phyloP scores from a whole-genome alignment of 768 basidiomycete genomes.

The Suillus cothurnatus region DNA sequence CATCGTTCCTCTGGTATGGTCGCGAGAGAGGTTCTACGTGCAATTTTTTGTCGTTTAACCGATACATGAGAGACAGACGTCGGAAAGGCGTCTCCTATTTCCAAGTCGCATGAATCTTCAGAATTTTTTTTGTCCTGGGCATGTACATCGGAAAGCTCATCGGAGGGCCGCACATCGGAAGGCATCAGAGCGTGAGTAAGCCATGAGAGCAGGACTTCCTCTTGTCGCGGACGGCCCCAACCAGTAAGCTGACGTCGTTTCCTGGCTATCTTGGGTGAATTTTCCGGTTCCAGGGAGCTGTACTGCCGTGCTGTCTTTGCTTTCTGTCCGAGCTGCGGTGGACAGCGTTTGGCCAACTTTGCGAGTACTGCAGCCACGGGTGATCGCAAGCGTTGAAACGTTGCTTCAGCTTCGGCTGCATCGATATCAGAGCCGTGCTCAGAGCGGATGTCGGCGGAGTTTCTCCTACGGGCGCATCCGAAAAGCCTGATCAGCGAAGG shows the following conservation, averaged over 20 bases:
- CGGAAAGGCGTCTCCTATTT: too few relatives aligned
- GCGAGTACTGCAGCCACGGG: background rate
- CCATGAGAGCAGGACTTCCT: conserved; percentile 3
- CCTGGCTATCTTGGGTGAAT: background rate
- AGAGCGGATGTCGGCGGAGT: too few relatives aligned
- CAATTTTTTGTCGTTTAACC: background rate
- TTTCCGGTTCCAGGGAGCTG: background rate
- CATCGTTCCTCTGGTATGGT: background rate
- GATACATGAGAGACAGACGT: background rate
- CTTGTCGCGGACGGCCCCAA: conserved; percentile 1
- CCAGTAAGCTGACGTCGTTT: background rate
- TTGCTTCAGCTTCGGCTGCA: background rate
- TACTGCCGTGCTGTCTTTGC: conserved; percentile 2
- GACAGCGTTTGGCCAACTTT: background rate
- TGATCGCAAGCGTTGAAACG: background rate
- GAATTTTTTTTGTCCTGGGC: background rate
- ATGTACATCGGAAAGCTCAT: background rate
- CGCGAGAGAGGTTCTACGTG: background rate
- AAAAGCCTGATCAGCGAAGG: background rate
- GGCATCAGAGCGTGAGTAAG: conserved; percentile 2
- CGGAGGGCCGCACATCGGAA: background rate
- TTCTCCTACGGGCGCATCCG: background rate
- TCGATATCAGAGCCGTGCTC: background rate
- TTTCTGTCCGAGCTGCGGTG: background rate
- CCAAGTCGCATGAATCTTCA: too few relatives aligned